Evolutionary conservation across 2,329 filamentous ascomycete species (phyloP), one percentile per base, ranked within the genome.

Genomic region (Tolypocladium capitatum): DNA sequence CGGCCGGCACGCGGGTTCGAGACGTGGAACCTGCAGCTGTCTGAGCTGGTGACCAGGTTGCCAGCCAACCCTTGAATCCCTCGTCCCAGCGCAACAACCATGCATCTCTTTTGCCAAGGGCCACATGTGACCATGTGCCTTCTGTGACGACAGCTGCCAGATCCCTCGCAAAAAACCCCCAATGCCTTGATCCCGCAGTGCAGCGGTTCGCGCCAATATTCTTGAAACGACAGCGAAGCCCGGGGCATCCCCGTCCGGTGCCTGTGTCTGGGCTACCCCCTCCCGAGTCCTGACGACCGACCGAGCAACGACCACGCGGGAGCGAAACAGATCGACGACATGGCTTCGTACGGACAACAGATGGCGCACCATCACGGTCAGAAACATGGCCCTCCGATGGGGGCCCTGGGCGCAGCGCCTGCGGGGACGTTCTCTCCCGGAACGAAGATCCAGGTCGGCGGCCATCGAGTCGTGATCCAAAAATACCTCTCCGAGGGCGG

Each of bases 401-500:
- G 68, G 51, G 63, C 68, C 33, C 58, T 64, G 38, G 63, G 60
- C 48, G 56, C 68, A 40, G 73, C 74, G 47, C 81, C 86, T n/a
- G 78, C 81, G 47, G 92, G 92, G 56, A 97, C 91, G 51, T 97
- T 98, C 65, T 71, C 84, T 46, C 83, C 92, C 7, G 91, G 91
- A 40, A 98, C 92, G 53, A 96, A 97, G 74, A 94, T 98, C 60
- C 90, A 95, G 63, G 88, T 96, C 48, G 92, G 92, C 63, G 80
- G 78, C 63, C 92, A 98, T 66, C 83, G 89, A 54, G 90, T 97
- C 51, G 78, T 94, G 46, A 94, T 98, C 56, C 89, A 96, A 63
- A 92, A 91, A 66, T 98, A 98, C 68, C 83, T 98, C 44, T 97
- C 92, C 53, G 92, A 98, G 70, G 92, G 92, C 56, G 92, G 92